Evolutionary conservation across 1,284 basidiomycete genomes (phyloP), one percentile per base, ranked within the genome.

Genomic region (Ustilago sp.): DNA sequence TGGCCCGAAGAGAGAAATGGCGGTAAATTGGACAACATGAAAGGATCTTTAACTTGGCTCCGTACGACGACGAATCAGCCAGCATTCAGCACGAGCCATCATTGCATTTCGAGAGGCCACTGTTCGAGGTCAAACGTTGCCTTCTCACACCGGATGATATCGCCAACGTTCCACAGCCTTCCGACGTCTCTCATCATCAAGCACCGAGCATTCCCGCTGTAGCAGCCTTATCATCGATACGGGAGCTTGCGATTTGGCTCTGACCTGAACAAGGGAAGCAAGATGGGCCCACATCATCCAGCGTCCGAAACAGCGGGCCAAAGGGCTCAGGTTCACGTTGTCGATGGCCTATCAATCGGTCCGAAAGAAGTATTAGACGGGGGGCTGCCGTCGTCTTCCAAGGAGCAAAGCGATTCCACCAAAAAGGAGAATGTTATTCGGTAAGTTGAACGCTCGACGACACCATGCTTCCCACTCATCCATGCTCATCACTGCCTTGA

Each of bases 261-360:
- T n/a, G n/a, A 45, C 15, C n/a, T 19, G 7, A 19, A 41, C 57
- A 23, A 50, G 19, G 9, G 39, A 65, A 15, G 9, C 48, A 65
- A 12, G 54, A 68, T 76, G 74, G 41, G 45, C n/a, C 48, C 64
- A 9, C 68, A 58, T 15, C 74, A 71, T 59, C 74, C 74, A 45
- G 74, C 74, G 1, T 76, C 74, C 17, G 50, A 76, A 38, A 76
- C 74, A 5, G 74, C 74, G 17, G 74, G 74, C 2, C 47, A 68
- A 35, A 55, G 74, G 17, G 74, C 68, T 2, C 60, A 64, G 31
- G 64, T 64, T 23, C 74, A 71, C 45, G 59, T 71, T 39, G 57
- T 56, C 34, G 67, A 68, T 43, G 61, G 68, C 32, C 50, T 31
- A 17, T 53, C 64, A 34, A 11, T 67, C 34, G 34, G 52, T 4